phyloP scores from a whole-genome alignment of 768 basidiomycete species.

The Mycena crocata region DNA sequence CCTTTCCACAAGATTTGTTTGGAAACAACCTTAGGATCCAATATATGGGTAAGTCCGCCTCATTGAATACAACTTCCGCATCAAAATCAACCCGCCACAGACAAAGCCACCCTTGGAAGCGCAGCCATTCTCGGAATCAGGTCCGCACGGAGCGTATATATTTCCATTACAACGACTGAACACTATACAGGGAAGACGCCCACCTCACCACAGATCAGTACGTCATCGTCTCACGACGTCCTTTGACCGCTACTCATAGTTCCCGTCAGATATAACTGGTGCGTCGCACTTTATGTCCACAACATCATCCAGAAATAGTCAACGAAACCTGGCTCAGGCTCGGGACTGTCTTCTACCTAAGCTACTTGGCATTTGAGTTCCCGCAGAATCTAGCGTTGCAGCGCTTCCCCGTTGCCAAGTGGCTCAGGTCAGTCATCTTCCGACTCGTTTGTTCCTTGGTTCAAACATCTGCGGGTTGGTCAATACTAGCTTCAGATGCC shows the following conservation, averaged over 20 bases:
- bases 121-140: slow-evolving; percentile 77
- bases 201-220: slow-evolving; percentile 76
- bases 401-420: slow-evolving; percentile 80
- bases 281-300: neutral
- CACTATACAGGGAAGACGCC: slow-evolving; percentile 56
- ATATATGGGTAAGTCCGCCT: too few relatives aligned
- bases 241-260: too few relatives aligned
- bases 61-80: too few relatives aligned
- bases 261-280: slow-evolving; percentile 18
- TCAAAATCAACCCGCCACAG: slow-evolving; percentile 33
- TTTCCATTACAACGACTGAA: neutral
- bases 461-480: too few relatives aligned
- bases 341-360: slow-evolving; percentile 80
- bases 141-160: slow-evolving; percentile 46
- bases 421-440: slow-evolving; percentile 70
- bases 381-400: slow-evolving; percentile 81
- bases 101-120: slow-evolving; percentile 77
- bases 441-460: neutral
- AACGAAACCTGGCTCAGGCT: slow-evolving; percentile 56
- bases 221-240: slow-evolving; percentile 28
- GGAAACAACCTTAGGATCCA: too few relatives aligned
- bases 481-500: too few relatives aligned
- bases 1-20: too few relatives aligned
- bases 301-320: too few relatives aligned
- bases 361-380: slow-evolving; percentile 78